Base-by-base conservation (phyloP, 2,329 filamentous ascomycete genomes). In the Ophiostoma piceae region DNA sequence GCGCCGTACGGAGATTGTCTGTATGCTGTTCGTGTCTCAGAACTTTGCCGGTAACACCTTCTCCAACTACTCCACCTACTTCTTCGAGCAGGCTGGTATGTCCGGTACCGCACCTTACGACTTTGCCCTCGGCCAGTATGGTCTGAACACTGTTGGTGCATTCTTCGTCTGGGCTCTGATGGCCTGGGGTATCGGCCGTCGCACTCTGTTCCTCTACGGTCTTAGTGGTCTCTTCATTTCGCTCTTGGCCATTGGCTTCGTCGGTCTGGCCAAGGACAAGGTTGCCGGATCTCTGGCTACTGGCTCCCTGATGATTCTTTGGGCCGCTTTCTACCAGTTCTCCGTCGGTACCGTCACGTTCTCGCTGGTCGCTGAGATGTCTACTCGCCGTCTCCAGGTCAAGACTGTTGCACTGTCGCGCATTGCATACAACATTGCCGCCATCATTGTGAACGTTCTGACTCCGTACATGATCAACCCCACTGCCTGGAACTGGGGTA, bases 1-100 rank as follows among this genome's bases (percentile, higher is more conserved):
- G 39, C 80, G 83, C 29, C 81, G 84, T 37, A 86, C 84, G 0
- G 84, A 86, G 75, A 85, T 86, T 43, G 81, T 82, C 5, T 79
- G 78, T 70, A 72, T 80, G 41, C 76, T 78, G 2, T 72, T 47
- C 11, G 37, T 67, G 12, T 32, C 65, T 2, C 71, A 84, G 73
- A 81, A 80, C 0, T 78, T 84, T 0, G 80, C 82, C 22, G 83
- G 83, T 7, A 79, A 81, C 68, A 82, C 81, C 60, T 77, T 85
- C 43, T 47, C 51, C 14, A 67, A 69, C 0, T 83, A 83, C 73
- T 82, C 81, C 22, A 78, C 79, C 7, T 84, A 83, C 72, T 73
- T 76, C 69, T 71, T 67, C 66, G 51, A 69, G 22, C 82, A 82
- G 70, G 83, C 82, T 3, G 82, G 83, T 16, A 79, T 85, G 74